Evolutionary conservation across 805 yeast genomes (phyloP), one percentile per base, ranked within the genome.

Genomic region (Hyphopichia homilentoma): DNA sequence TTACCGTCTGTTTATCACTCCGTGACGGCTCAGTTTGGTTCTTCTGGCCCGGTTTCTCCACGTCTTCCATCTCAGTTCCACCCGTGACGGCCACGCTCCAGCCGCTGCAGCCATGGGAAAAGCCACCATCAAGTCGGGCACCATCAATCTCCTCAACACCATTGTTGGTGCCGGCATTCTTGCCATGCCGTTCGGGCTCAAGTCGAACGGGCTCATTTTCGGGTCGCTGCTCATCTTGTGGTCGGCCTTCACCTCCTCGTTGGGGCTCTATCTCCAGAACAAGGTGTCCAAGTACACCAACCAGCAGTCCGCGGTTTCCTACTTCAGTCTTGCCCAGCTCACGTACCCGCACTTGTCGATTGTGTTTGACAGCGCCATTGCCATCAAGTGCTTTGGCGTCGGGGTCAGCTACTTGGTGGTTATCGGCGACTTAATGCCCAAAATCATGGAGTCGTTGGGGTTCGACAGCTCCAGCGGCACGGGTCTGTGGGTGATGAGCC

Each of bases 341-440:
- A 80, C 90, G 0, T 83, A 82, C 46, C 93, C 93, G 1, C 69
- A 68, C n/a, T 53, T 82, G 17, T 68, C 83, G 4, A 70, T 83
- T 5, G 48, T 83, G n/a, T 84, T 84, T 49, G 93, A 84, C 57
- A 56, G 79, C 16, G 83, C 87, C 21, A 82, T 84, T 52, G 75
- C 81, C 21, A 65, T 82, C 29, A 88, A 84, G 57, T 82, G 90
- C 52, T 84, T 80, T 57, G 94, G 94, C 16, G 88, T 81, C 12
- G 81, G 81, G 3, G 64, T 84, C 9, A 72, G 81, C 29, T 84
- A 84, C 47, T 52, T 84, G 37, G 84, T 84, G 12, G 70, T 84
- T 32, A 76, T 84, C 32, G 93, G 93, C 8, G 93, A 84, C 49
- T 61, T 84, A 34, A 75, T 84, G 68, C 90, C 90, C 4, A 65